Conservation (phyloP, 2,329 filamentous ascomycete species). For the Cordyceps militaris region DNA sequence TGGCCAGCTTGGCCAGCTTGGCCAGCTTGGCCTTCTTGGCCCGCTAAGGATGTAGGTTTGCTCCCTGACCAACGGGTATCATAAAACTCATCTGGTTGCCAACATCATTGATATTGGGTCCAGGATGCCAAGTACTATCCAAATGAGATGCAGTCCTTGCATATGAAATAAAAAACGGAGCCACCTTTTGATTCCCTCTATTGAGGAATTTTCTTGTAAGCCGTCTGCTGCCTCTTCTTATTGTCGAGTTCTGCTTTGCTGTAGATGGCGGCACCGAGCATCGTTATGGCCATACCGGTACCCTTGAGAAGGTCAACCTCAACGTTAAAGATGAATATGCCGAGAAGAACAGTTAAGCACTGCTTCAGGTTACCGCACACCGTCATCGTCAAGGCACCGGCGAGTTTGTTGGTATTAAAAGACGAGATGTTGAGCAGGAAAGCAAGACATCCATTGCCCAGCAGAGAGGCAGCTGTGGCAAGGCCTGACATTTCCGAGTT, state of each 20-base stretch:
- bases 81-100: not conserved
- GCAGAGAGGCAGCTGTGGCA: constrained; percentile 34
- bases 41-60: not conserved
- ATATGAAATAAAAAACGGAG: not conserved
- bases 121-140: not conserved
- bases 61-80: not conserved
- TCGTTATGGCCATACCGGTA: constrained; percentile 47
- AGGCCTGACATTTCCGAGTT: constrained; percentile 29
- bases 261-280: constrained; percentile 50
- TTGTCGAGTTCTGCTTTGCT: constrained; percentile 49
- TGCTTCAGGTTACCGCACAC: constrained; percentile 55
- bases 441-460: constrained; percentile 47
- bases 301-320: constrained; percentile 45
- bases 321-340: constrained; percentile 46
- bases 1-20: not conserved
- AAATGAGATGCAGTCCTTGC: not conserved
- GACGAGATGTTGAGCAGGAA: constrained; percentile 50
- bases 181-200: not conserved
- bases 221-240: constrained; percentile 29
- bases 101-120: not conserved
- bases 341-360: constrained; percentile 47
- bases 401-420: constrained; percentile 51
- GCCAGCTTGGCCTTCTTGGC: not conserved
- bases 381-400: constrained; percentile 52
- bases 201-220: constrained; percentile 28